Evolutionary conservation across 2,329 filamentous ascomycete genomes (phyloP), one percentile per base, ranked within the genome.

Genomic region (Verticillium tricorpus): DNA sequence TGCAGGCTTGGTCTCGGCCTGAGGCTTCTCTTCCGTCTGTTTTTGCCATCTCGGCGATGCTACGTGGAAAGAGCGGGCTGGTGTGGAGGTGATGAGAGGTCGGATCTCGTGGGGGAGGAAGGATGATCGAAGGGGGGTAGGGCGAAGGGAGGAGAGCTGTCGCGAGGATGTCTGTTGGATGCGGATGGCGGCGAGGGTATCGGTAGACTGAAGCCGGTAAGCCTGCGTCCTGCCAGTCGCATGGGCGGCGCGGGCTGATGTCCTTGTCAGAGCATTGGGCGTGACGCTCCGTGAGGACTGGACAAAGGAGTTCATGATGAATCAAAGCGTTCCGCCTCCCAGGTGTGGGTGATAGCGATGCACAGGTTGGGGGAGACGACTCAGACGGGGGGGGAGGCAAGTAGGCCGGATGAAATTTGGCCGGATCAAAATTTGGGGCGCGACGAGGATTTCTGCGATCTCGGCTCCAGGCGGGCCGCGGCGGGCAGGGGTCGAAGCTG

Each of bases 241-340:
- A 65, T 75, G 70, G 57, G 72, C 69, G 59, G 70, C 69, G 63
- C 77, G 74, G 62, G 75, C 70, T 66, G 78, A 75, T 60, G 75
- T 75, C 71, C 79, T 73, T 19, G 75, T 71, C 54, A 82, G 71
- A 66, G 74, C 74, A 67, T 73, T 73, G 64, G 80, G 73, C 67
- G 79, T 73, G 66, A 74, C 74, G 71, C 77, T 76, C 76, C 80
- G 77, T 71, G 77, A 67, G 62, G 71, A 65, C 63, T 74, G 70
- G 62, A 76, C 73, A 62, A 82, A 68, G 62, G 78, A 76, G 69
- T 76, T 79, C 82, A 84, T 84, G 58, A 54, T 32, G 40, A 58
- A 70, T 78, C 69, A 64, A 52, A 63, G 22, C 64, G 56, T 58
- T 61, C 61, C 68, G 67, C 70, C 69, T 69, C 71, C 70, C 67